Conservation (phyloP, 75 land plant species). For the Larix kaempferi region DNA sequence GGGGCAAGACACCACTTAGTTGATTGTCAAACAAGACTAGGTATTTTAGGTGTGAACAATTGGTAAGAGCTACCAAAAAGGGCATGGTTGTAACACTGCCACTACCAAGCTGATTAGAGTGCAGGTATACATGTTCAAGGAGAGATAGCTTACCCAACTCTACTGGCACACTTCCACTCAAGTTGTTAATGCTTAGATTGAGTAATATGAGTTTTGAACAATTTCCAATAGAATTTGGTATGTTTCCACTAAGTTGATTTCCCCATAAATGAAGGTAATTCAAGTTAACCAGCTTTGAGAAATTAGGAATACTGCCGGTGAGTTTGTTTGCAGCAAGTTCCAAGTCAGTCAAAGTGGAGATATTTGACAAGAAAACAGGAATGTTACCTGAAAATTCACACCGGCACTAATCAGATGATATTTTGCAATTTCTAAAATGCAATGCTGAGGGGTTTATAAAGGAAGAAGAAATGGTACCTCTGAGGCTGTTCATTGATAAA, state of each 20-base stretch:
- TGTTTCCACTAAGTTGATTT: too few relatives aligned
- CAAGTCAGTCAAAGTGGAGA: too few relatives aligned
- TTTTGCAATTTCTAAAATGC: too few relatives aligned
- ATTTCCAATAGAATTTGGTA: too few relatives aligned
- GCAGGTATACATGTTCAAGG: too few relatives aligned
- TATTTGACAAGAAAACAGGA: too few relatives aligned
- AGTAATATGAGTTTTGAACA: neutral
- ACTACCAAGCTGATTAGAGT: neutral
- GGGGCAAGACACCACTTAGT: slow-evolving; percentile 7
- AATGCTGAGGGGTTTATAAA: too few relatives aligned
- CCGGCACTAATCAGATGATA: too few relatives aligned
- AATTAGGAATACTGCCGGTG: neutral
- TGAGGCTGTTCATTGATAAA: too few relatives aligned
- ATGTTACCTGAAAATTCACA: too few relatives aligned
- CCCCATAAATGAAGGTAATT: neutral
- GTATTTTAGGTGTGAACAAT: neutral
- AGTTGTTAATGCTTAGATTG: neutral
- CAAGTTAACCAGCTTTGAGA: neutral
- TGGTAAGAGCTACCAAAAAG: neutral
- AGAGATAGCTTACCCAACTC: neutral
- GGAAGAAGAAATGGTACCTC: too few relatives aligned
- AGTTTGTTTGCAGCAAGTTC: too few relatives aligned
- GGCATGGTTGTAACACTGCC: neutral
- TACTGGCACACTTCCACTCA: slow-evolving; percentile 1
- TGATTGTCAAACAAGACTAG: neutral